A percentile compares a stretch with the other conserved stretches of the same genome.
Evolutionary conservation across 2,329 filamentous ascomycete genomes (phyloP).

Genomic region (Nothophaeocryptopus gaeumannii): DNA sequence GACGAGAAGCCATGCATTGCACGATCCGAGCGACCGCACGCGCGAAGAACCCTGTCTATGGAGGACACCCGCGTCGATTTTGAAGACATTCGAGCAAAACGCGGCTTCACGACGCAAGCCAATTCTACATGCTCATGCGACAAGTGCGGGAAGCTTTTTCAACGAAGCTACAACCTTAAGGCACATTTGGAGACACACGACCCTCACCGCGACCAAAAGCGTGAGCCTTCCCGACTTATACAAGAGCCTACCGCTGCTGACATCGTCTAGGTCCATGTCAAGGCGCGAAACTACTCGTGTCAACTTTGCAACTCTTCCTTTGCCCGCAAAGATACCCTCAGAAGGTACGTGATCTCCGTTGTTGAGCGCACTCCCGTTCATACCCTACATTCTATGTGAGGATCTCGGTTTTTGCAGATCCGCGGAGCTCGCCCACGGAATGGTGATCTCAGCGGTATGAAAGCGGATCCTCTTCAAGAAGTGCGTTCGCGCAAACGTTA

Average conservation of each 20-base stretch:
- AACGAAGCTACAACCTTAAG: conserved; percentile 80
- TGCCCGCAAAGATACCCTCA: conserved; percentile 77
- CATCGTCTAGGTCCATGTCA: conserved; percentile 63
- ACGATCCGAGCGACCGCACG: neutral
- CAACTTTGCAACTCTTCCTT: conserved; percentile 69
- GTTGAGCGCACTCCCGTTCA: neutral
- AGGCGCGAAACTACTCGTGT: conserved; percentile 67
- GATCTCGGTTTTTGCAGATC: too few species aligned
- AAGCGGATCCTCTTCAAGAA: too few species aligned
- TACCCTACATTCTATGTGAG: too few species aligned
- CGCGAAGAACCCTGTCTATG: conserved; percentile 8
- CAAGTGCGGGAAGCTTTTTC: conserved; percentile 75
- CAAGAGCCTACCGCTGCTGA: conserved; percentile 11
- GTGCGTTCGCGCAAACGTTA: too few species aligned
- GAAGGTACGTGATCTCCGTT: conserved; percentile 56
- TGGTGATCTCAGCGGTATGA: too few species aligned
- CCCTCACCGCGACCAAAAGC: conserved; percentile 63
- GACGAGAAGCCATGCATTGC: conserved; percentile 2
- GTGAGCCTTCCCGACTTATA: conserved; percentile 39
- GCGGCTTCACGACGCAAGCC: conserved; percentile 50
- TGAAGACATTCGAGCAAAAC: conserved; percentile 23
- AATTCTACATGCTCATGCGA: conserved; percentile 72
- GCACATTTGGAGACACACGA: conserved; percentile 84
- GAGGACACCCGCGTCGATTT: conserved; percentile 3
- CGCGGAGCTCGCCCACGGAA: too few species aligned